phyloP scores from a whole-genome alignment of 2,329 filamentous ascomycete species.

The Diplocarpon mali region DNA sequence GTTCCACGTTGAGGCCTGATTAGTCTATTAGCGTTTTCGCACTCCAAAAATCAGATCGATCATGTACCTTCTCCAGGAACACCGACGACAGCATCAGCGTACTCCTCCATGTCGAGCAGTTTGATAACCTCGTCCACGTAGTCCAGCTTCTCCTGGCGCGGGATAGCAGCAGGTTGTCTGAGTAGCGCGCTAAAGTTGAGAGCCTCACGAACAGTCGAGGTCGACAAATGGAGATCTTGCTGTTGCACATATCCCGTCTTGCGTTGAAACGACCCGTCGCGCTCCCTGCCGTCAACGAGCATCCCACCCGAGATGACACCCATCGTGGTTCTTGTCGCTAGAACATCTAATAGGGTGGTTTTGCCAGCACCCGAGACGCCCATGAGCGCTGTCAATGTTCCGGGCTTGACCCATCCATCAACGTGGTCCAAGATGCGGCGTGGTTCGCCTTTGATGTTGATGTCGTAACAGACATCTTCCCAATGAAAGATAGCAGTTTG shows the following conservation, averaged over 20 bases:
- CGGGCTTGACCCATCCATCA: slow-evolving; percentile 61
- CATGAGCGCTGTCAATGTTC: slow-evolving; percentile 59
- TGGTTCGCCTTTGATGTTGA: slow-evolving; percentile 53
- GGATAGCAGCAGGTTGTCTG: slow-evolving; percentile 65
- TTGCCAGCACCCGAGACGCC: slow-evolving; percentile 57
- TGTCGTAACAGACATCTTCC: slow-evolving; percentile 53
- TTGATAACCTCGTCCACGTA: slow-evolving; percentile 89
- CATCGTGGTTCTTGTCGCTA: slow-evolving; percentile 72
- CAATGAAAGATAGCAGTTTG: slow-evolving; percentile 24
- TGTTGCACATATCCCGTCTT: slow-evolving; percentile 90
- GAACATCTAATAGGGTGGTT: slow-evolving; percentile 72
- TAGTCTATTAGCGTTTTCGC: not conserved
- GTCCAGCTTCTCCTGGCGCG: slow-evolving; percentile 65
- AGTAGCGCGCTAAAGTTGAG: slow-evolving; percentile 80
- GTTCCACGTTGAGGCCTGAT: slow-evolving; percentile 33
- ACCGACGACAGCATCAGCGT: slow-evolving; percentile 84
- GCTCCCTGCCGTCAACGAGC: slow-evolving; percentile 48
- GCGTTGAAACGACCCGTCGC: slow-evolving; percentile 65
- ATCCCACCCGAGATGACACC: slow-evolving; percentile 82
- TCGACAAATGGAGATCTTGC: slow-evolving; percentile 78
- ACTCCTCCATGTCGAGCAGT: slow-evolving; percentile 80
- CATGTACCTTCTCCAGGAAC: slow-evolving; percentile 62
- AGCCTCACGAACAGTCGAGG: slow-evolving; percentile 78
- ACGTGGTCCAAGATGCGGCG: slow-evolving; percentile 58
- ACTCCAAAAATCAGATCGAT: not conserved